These are phyloP conservation scores for Fusarium foetens DNA, from an alignment of 2,329 filamentous ascomycete genomes.

Conservation along the genomic window DNA sequence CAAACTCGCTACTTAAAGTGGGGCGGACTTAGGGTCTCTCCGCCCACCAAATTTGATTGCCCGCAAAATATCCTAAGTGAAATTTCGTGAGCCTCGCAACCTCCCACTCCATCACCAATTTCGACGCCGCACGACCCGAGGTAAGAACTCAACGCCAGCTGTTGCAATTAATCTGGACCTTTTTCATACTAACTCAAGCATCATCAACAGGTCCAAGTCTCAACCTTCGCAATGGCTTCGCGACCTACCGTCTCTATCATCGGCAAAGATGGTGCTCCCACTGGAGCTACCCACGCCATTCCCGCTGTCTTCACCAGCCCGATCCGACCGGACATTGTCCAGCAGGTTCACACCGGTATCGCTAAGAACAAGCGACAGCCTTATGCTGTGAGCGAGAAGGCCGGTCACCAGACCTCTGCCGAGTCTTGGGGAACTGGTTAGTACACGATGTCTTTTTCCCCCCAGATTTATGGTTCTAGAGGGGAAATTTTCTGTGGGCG, in stretches of 20 bases:
- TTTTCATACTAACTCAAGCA: slow-evolving; percentile 34
- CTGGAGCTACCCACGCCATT: slow-evolving; percentile 88
- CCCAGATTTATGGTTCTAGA: slow-evolving; percentile 3
- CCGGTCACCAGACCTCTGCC: slow-evolving; percentile 99
- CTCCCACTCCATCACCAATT: slow-evolving; percentile 51
- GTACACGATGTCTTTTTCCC: slow-evolving; percentile 52
- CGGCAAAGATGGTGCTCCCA: slow-evolving; percentile 93
- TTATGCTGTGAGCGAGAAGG: slow-evolving; percentile 99
- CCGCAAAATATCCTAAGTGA: slow-evolving; percentile 50
- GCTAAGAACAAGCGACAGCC: slow-evolving; percentile 99
- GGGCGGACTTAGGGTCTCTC: slow-evolving; percentile 52
- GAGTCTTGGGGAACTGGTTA: slow-evolving; percentile 99
- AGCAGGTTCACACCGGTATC: slow-evolving; percentile 98
- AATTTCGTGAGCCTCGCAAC: slow-evolving; percentile 51
- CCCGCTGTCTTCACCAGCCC: slow-evolving; percentile 97
- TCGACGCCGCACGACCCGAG: slow-evolving; percentile 55
- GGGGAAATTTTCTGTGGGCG: slow-evolving; percentile 35
- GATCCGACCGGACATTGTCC: slow-evolving; percentile 99
- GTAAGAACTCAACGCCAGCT: slow-evolving; percentile 45
- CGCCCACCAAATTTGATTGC: slow-evolving; percentile 51
- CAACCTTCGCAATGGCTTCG: slow-evolving; percentile 80
- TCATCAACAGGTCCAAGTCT: slow-evolving; percentile 50
- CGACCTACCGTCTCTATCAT: slow-evolving; percentile 98
- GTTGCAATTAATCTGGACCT: slow-evolving; percentile 8
- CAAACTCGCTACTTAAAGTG: slow-evolving; percentile 46